Evolutionary conservation across 179 eudicot genomes (phyloP).

Genomic region (Silene coronaria): DNA sequence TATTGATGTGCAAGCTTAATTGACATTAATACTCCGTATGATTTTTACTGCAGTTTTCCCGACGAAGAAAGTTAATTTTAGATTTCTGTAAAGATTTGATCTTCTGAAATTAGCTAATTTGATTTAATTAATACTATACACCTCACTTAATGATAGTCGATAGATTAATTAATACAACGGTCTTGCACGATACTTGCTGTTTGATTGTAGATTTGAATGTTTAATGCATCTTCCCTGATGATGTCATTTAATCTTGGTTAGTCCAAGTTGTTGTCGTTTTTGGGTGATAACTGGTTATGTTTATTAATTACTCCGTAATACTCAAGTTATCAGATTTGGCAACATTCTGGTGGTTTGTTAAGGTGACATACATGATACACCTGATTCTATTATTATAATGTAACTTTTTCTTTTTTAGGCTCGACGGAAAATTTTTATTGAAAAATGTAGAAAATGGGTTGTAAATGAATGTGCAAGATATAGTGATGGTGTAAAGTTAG

Average conservation of each 20-base stretch:
- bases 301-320: too few relatives aligned
- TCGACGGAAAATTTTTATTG: not conserved
- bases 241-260: not conserved
- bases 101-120: not conserved
- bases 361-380: not conserved
- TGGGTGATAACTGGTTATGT: not conserved
- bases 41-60: not conserved
- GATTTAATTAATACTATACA: not conserved
- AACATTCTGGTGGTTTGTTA: slow-evolving; percentile 4
- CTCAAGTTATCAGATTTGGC: not conserved
- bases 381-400: not conserved
- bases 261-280: not conserved
- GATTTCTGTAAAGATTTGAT: too few relatives aligned
- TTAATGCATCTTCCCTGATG: not conserved
- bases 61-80: not conserved
- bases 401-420: not conserved
- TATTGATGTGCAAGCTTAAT: too few relatives aligned
- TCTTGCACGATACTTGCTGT: not conserved
- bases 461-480: not conserved
- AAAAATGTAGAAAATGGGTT: slow-evolving; percentile 18
- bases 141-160: too few relatives aligned
- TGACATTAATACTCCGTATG: too few relatives aligned
- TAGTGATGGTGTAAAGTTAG: slow-evolving; percentile 20
- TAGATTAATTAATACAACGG: too few relatives aligned
- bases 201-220: slow-evolving; percentile 6